Percentiles rank a stretch among this genome's conserved stretches.
Evolutionary conservation across 306 rosid genomes (phyloP).

Genomic region (Pterocarpus macrocarpus): DNA sequence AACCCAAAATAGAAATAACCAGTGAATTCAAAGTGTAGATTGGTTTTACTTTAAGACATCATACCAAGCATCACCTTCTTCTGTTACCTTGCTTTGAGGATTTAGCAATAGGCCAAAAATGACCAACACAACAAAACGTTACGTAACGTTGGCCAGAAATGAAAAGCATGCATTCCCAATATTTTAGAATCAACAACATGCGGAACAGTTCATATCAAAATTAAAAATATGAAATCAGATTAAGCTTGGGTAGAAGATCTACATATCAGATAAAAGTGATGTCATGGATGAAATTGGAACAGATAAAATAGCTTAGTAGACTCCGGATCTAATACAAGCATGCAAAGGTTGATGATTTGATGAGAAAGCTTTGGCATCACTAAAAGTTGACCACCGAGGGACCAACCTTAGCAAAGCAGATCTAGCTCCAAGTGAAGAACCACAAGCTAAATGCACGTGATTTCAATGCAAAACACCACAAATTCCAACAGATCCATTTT

Average conservation of each 20-base stretch:
- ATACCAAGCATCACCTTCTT: no score
- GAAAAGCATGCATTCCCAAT: neutral
- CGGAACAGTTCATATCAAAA: neutral
- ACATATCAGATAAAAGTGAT: slow-evolving; percentile 24
- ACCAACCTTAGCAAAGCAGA: slow-evolving; percentile 41
- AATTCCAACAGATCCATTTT: slow-evolving; percentile 54
- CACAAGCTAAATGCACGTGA: slow-evolving; percentile 27
- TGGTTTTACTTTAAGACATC: neutral
- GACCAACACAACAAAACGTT: slow-evolving; percentile 18
- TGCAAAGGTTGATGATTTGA: slow-evolving; percentile 31
- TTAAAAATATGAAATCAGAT: slow-evolving; percentile 13
- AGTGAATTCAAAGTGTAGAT: neutral
- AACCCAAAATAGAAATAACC: neutral
- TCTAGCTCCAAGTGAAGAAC: slow-evolving; percentile 43
- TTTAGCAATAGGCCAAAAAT: neutral
- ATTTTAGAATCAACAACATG: slow-evolving; percentile 11
- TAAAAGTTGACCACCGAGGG: slow-evolving; percentile 43
- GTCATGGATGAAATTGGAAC: neutral
- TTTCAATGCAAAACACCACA: slow-evolving; percentile 12
- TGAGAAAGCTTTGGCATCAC: slow-evolving; percentile 10
- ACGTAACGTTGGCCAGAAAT: neutral
- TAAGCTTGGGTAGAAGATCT: neutral
- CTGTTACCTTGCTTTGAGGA: no score
- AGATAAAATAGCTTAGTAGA: neutral
- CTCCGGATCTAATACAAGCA: slow-evolving; percentile 56